Conservation (phyloP, 306 rosid species). For the Vachellia pachyceras region DNA sequence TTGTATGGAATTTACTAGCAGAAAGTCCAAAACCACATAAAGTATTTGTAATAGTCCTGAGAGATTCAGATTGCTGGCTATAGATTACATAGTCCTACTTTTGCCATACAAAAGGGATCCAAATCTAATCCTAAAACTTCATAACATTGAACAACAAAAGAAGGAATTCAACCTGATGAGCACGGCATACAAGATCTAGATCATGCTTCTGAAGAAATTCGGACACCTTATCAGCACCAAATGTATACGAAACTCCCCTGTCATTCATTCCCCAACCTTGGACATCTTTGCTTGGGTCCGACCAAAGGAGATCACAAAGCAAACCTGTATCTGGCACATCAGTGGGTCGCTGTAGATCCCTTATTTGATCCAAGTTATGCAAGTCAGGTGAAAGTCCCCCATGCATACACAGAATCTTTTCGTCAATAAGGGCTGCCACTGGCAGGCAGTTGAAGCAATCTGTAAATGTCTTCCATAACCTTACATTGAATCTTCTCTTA, state of each 20-base stretch:
- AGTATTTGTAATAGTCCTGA: background rate
- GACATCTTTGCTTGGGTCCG: conserved; percentile 88
- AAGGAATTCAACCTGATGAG: conserved; percentile 86
- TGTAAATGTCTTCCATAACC: conserved; percentile 88
- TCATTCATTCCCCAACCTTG: conserved; percentile 95
- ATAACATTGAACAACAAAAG: conserved; percentile 28
- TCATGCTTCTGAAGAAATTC: conserved; percentile 91
- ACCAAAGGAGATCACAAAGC: conserved; percentile 98
- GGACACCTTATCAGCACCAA: conserved; percentile 83
- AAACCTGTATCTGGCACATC: conserved; percentile 95
- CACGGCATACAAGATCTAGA: conserved; percentile 95
- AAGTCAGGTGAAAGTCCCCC: conserved; percentile 96
- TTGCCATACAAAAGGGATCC: conserved; percentile 30
- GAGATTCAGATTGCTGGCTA: conserved; percentile 20
- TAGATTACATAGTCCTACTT: conserved; percentile 26
- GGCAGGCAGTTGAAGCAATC: conserved; percentile 95
- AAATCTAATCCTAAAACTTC: conserved; percentile 35
- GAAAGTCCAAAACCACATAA: conserved; percentile 9
- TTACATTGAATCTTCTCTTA: conserved; percentile 88
- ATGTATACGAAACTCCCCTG: conserved; percentile 93
- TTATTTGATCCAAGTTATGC: conserved; percentile 74
- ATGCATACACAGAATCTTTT: conserved; percentile 95
- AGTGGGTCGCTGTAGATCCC: conserved; percentile 70
- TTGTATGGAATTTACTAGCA: conserved; percentile 7
- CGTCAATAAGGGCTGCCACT: conserved; percentile 91